A percentile compares a stretch with the other conserved stretches of the same genome.
Conservation (phyloP, 192 early-diverging fungal species). For the Coemansia asiatica region DNA sequence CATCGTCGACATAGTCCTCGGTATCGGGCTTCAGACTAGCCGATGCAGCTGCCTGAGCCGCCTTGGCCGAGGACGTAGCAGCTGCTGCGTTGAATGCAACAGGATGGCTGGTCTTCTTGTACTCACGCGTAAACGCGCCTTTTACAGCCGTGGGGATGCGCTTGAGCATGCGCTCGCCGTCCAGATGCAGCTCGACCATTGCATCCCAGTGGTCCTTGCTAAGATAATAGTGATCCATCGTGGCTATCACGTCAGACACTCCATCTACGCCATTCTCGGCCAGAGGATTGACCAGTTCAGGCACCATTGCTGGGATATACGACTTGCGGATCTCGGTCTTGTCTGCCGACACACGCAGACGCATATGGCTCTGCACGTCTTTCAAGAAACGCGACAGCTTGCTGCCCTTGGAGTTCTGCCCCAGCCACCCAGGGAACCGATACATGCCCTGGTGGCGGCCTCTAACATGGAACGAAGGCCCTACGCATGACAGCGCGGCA, state of each 20-base stretch:
- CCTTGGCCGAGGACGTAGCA: constrained; percentile 17
- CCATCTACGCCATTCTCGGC: constrained; percentile 54
- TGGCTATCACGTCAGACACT: constrained; percentile 69
- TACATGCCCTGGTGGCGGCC: constrained; percentile 58
- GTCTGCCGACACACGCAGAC: constrained; percentile 76
- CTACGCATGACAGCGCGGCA: constrained; percentile 77
- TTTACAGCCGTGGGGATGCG: constrained; percentile 69
- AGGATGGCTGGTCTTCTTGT: constrained; percentile 47
- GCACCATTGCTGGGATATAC: constrained; percentile 72
- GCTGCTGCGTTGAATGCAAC: constrained; percentile 26
- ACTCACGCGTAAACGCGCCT: constrained; percentile 77
- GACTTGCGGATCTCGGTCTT: constrained; percentile 83
- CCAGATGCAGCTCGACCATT: constrained; percentile 77
- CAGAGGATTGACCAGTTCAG: constrained; percentile 42
- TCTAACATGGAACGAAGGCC: constrained; percentile 79
- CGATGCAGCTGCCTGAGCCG: constrained; percentile 12
- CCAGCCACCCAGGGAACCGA: constrained; percentile 73
- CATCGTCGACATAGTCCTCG: constrained; percentile 32
- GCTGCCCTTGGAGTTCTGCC: constrained; percentile 79
- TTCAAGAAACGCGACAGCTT: constrained; percentile 71
- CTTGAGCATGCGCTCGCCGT: constrained; percentile 53
- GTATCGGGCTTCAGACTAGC: constrained; percentile 25
- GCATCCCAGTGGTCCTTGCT: constrained; percentile 86
- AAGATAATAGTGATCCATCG: constrained; percentile 93
- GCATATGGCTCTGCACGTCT: constrained; percentile 88